phyloP scores from a whole-genome alignment of 2,329 filamentous ascomycete species.

The Furcasterigmium sp. region DNA sequence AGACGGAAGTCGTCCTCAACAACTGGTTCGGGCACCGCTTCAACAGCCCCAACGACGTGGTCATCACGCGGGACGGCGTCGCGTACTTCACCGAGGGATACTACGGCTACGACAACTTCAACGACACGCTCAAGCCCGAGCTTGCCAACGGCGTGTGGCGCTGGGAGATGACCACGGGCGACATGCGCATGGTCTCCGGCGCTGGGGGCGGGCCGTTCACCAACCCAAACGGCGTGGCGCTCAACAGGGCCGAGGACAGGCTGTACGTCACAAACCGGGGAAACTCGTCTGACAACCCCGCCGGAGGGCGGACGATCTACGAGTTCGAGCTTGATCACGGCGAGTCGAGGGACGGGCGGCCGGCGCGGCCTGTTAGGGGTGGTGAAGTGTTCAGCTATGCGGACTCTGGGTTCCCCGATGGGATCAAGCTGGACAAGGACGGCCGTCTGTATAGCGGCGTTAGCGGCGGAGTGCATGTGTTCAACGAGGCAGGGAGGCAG shows the following conservation, averaged over 20 bases:
- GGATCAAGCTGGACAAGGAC: slow-evolving; percentile 9
- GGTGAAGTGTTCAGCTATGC: slow-evolving; percentile 10
- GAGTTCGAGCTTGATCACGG: slow-evolving; percentile 3
- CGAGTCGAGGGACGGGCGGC: not conserved
- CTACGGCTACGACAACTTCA: slow-evolving; percentile 13
- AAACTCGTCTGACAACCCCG: slow-evolving; percentile 10
- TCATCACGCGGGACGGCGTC: slow-evolving; percentile 9
- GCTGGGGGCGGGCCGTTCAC: slow-evolving; percentile 12
- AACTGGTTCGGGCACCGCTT: slow-evolving; percentile 13
- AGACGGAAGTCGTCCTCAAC: slow-evolving; percentile 10
- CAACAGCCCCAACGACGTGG: slow-evolving; percentile 14
- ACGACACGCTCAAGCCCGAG: slow-evolving; percentile 12
- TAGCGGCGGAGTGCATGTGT: slow-evolving; percentile 6
- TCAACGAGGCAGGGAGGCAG: slow-evolving; percentile 4
- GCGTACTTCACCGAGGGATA: slow-evolving; percentile 14
- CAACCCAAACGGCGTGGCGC: slow-evolving; percentile 13
- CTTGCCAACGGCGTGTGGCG: slow-evolving; percentile 12
- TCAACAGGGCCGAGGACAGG: slow-evolving; percentile 9
- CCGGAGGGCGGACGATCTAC: slow-evolving; percentile 12
- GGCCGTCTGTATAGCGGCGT: slow-evolving; percentile 11
- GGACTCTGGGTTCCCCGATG: slow-evolving; percentile 13
- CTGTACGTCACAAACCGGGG: slow-evolving; percentile 14
- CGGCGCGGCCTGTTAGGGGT: not conserved
- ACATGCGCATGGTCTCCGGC: slow-evolving; percentile 10
- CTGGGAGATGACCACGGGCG: slow-evolving; percentile 9